Percentiles rank a stretch among this genome's conserved stretches.
Conservation (phyloP, 2,329 filamentous ascomycete genomes). For the Sarocladiaceae sp. region DNA sequence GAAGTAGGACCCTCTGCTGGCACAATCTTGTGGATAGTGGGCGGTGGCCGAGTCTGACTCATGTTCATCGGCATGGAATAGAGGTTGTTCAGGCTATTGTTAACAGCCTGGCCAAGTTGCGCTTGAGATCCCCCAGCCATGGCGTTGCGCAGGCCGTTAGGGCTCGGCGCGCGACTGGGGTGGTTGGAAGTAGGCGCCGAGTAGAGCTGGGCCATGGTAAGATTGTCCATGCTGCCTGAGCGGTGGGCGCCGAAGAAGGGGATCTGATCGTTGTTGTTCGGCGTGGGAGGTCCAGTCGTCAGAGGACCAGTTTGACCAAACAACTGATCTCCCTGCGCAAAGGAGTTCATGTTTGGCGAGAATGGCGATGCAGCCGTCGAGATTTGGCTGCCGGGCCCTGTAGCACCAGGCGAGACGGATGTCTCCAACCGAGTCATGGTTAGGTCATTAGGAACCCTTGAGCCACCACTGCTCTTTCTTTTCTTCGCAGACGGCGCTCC, state of each 20-base stretch:
- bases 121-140: slow-evolving; percentile 30
- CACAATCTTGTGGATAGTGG: slow-evolving; percentile 75
- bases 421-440: slow-evolving; percentile 79
- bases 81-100: slow-evolving; percentile 41
- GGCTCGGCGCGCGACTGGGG: slow-evolving; percentile 72
- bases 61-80: slow-evolving; percentile 45
- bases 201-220: slow-evolving; percentile 58
- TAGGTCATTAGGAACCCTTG: slow-evolving; percentile 66
- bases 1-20: slow-evolving; percentile 74
- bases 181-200: slow-evolving; percentile 68
- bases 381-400: slow-evolving; percentile 27
- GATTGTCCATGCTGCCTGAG: slow-evolving; percentile 58
- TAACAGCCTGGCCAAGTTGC: slow-evolving; percentile 42
- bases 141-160: slow-evolving; percentile 46
- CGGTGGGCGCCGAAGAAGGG: slow-evolving; percentile 51
- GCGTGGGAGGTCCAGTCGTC: slow-evolving; percentile 57
- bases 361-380: slow-evolving; percentile 45
- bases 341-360: slow-evolving; percentile 38
- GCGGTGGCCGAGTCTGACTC: slow-evolving; percentile 38
- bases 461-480: slow-evolving; percentile 67
- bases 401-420: slow-evolving; percentile 20
- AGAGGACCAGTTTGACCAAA: slow-evolving; percentile 39
- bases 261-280: slow-evolving; percentile 54
- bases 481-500: slow-evolving; percentile 68
- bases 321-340: slow-evolving; percentile 37